Percentiles rank a stretch among this genome's conserved stretches.
Conservation (phyloP, 148 eudicot genomes). For the Amaranthus cruentus region DNA sequence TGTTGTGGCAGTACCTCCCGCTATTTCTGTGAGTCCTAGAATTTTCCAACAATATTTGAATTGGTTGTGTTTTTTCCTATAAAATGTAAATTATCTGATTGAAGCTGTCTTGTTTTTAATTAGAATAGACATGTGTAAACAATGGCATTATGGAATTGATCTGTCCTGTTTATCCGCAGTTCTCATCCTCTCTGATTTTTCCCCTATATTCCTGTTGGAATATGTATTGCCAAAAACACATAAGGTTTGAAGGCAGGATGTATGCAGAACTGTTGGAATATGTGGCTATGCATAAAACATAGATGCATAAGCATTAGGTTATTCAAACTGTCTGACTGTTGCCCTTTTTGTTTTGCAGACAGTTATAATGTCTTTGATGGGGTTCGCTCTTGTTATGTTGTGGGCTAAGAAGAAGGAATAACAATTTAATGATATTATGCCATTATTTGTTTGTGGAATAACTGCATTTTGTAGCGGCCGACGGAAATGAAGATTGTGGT, state of each 20-base stretch:
- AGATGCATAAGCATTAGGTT: too few relatives aligned
- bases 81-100: background rate
- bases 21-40: conserved; percentile 69
- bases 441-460: background rate
- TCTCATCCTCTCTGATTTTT: background rate
- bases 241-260: too few relatives aligned
- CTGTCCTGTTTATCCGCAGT: background rate
- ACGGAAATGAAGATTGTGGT: too few relatives aligned
- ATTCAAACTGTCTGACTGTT: too few relatives aligned
- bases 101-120: background rate
- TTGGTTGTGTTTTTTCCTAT: background rate
- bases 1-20: conserved; percentile 83
- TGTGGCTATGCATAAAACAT: too few relatives aligned
- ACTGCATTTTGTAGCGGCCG: background rate
- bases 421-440: background rate
- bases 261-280: too few relatives aligned
- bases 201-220: background rate
- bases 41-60: background rate
- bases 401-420: conserved; percentile 61
- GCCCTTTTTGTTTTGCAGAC: conserved; percentile 42
- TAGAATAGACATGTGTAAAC: background rate
- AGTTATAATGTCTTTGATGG: conserved; percentile 90
- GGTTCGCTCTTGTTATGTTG: conserved; percentile 78
- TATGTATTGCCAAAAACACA: background rate
- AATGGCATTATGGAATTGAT: background rate